Evolutionary conservation across 1,284 basidiomycete genomes (phyloP), one percentile per base, ranked within the genome.

Genomic region (Sporisorium sorghi): DNA sequence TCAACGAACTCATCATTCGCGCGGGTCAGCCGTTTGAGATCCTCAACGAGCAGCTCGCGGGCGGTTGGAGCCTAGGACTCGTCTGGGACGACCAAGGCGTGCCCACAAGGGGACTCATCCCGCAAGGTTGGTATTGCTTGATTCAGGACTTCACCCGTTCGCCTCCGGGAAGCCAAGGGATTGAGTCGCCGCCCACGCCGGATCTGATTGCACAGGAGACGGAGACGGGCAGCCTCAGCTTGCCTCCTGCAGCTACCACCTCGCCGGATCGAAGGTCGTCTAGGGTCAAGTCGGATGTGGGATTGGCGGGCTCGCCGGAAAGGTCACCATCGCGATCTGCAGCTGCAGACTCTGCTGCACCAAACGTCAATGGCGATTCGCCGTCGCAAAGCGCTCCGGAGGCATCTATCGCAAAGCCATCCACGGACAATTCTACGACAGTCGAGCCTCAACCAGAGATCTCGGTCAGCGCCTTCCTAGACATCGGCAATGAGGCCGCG

Each of bases 41-140:
- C 37, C 51, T 81, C 54, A 77, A 76, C 30, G 75, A 77, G 50
- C 53, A 78, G 30, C 60, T 81, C 1, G 68, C 69, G 8, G 78
- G 71, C 8, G 79, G 79, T 5, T 81, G 79, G 79, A 78, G 78
- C 65, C 59, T 81, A 1, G 79, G 70, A 10, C 23, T 76, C 12
- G 66, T 77, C 0, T 63, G 69, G 59, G 71, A 59, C 17, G 61
- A 65, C 8, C 32, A 69, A 3, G 71, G 56, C n/a, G 37, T 64
- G n/a, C 73, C 73, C 1, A 63, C 53, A 7, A 49, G 73, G 8
- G 79, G 79, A 10, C 65, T 81, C 14, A 72, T 81, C 35, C 79
- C 79, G 2, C 59, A 63, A 40, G 79, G 79, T 0, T 81, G 76
- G 73, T 81, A 80, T 42, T 78, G 76, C 49, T 59, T 58, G 42